These are phyloP conservation scores for Colletotrichum lupini DNA, from an alignment of 2,329 filamentous ascomycete species.

Conservation along the genomic window DNA sequence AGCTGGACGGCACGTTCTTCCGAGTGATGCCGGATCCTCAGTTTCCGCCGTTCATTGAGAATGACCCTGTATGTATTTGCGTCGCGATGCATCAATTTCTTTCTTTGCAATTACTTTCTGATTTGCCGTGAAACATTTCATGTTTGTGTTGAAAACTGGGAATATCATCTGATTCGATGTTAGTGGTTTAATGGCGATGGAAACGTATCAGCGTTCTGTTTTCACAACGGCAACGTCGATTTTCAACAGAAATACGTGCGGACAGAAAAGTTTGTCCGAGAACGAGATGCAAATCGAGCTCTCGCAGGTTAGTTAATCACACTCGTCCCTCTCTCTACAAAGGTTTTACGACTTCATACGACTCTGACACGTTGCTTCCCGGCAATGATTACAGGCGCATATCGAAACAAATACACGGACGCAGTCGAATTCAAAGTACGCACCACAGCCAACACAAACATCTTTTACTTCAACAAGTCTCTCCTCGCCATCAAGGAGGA, in stretches of 20 bases:
- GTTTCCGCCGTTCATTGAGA: slow-evolving; percentile 40
- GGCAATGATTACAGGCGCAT: slow-evolving; percentile 45
- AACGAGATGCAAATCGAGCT: slow-evolving; percentile 48
- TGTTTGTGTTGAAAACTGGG: neutral
- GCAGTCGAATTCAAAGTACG: slow-evolving; percentile 44
- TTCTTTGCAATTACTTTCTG: too few species aligned
- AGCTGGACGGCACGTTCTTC: slow-evolving; percentile 41
- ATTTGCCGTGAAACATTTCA: neutral
- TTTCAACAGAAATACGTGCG: slow-evolving; percentile 51
- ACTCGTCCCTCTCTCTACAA: neutral
- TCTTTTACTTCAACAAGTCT: slow-evolving; percentile 59
- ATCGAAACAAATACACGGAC: slow-evolving; percentile 53
- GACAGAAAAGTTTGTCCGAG: slow-evolving; percentile 52
- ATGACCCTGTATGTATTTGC: slow-evolving; percentile 14
- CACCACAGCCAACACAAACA: slow-evolving; percentile 61
- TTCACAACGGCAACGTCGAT: slow-evolving; percentile 45
- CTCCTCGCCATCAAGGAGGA: slow-evolving; percentile 62
- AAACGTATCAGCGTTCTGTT: slow-evolving; percentile 49
- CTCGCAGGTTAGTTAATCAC: neutral
- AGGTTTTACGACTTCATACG: too few species aligned
- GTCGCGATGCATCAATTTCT: too few species aligned
- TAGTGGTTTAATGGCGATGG: slow-evolving; percentile 53
- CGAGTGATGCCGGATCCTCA: slow-evolving; percentile 56
- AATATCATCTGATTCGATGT: slow-evolving; percentile 23
- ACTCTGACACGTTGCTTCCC: slow-evolving; percentile 39